Base-by-base conservation (phyloP, 495 filamentous ascomycete species). In the Xylaria acuta region DNA sequence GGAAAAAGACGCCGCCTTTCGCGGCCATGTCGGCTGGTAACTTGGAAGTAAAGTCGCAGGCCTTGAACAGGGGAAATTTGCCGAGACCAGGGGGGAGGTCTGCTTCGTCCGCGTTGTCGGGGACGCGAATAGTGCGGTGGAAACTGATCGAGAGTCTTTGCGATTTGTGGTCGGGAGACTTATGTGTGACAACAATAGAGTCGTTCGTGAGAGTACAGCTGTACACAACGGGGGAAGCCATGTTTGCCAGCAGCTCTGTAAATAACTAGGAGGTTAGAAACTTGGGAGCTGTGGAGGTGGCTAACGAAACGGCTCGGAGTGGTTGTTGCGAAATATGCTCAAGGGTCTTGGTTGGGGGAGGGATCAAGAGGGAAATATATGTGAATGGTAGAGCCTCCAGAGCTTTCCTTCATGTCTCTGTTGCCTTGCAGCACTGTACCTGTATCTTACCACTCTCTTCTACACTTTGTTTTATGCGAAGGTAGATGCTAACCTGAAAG, bases 1-100 rank as follows among this genome's bases (percentile, higher is more conserved):
- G 81, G 1, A 87, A 72, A 70, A 87, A 85, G 1, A 84, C 69
- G 11, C 85, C 85, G 1, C 81, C 82, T 67, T 86, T 86, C 0
- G 68, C 75, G 0, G 69, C 73, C 71, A 86, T 81, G 11, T 74
- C 47, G 0, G 62, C 16, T 1, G 82, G 81, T 25, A 88, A 70
- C 0, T 71, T 74, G 3, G 72, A 56, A 9, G 74, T 32, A 68
- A 81, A 83, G 3, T 80, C 47, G 2, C 71, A 56, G 25, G 82
- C 75, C 54, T 77, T 77, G 67, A 81, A 84, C 14, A 88, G 73
- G 7, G 84, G 83, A 68, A 87, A 87, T 0, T 22, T 56, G 1
- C 83, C 84, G 14, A 84, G 73, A 27, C 36, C 51, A 0, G 80
- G 80, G 0, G 83, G 84, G 1, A 87, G 80, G 7, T 80, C 47